Percentiles rank a stretch among this genome's conserved stretches.
These are phyloP conservation scores for Odontarrhena argentea DNA, from an alignment of 345 rosid species.

Conservation along the genomic window DNA sequence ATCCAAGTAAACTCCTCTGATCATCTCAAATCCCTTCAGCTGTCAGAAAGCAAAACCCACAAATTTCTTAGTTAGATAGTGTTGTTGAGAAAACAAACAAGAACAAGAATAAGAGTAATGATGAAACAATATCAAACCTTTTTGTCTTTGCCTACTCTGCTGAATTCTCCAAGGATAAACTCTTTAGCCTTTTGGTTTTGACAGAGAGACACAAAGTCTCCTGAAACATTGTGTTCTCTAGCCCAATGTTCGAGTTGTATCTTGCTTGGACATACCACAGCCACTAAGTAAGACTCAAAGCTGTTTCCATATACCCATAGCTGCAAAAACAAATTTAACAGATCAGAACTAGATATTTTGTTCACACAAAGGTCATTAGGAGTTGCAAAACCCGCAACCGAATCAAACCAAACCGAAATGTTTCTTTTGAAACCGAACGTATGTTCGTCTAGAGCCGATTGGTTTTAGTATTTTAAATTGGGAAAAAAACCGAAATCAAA, in stretches of 20 bases:
- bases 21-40: slow-evolving; percentile 89
- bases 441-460: too few species aligned
- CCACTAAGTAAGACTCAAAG: slow-evolving; percentile 86
- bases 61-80: neutral
- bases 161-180: slow-evolving; percentile 66
- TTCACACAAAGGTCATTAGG: too few species aligned
- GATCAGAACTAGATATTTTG: neutral
- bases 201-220: slow-evolving; percentile 72
- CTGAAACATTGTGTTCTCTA: slow-evolving; percentile 56
- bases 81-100: neutral
- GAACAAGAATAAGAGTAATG: neutral
- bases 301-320: slow-evolving; percentile 97
- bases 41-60: slow-evolving; percentile 36
- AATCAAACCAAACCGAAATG: too few species aligned
- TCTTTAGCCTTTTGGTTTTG: slow-evolving; percentile 67
- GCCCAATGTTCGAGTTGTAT: slow-evolving; percentile 85
- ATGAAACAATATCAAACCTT: slow-evolving; percentile 48
- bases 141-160: slow-evolving; percentile 70
- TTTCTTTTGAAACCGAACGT: too few species aligned
- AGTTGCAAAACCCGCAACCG: too few species aligned
- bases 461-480: too few species aligned
- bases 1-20: slow-evolving; percentile 80
- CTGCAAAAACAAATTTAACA: slow-evolving; percentile 43
- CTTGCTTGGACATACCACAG: slow-evolving; percentile 84
- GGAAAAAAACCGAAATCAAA: too few species aligned